Conservation (phyloP, 2,329 filamentous ascomycete species). For the Trichoderma citrinoviride region DNA sequence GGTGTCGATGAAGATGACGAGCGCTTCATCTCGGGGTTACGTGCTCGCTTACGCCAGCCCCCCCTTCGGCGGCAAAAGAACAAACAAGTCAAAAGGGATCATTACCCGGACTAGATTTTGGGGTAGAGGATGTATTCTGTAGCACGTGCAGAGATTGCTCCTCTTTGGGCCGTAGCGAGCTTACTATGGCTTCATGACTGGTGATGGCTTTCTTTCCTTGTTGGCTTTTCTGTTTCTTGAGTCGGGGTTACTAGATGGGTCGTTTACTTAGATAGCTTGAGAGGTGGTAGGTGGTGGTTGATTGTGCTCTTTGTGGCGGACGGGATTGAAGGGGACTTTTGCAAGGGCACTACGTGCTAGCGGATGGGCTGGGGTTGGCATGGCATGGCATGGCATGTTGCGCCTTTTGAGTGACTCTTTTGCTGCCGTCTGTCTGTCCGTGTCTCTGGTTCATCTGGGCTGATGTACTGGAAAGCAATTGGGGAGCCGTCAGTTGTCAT, state of each 20-base stretch:
- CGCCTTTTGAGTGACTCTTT: background rate
- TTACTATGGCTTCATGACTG: background rate
- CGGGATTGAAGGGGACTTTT: background rate
- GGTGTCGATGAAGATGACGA: background rate
- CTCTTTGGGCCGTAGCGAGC: conserved; percentile 8
- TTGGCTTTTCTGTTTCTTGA: background rate
- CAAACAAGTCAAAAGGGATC: background rate
- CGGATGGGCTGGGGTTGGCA: background rate
- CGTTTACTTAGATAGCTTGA: background rate
- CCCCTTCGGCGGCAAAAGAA: conserved; percentile 3
- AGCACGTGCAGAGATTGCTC: background rate
- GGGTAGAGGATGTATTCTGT: no score
- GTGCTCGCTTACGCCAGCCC: conserved; percentile 20
- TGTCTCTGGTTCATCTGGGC: background rate
- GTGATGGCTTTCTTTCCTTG: background rate
- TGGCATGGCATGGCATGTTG: background rate
- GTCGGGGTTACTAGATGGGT: no score
- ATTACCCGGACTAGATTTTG: background rate
- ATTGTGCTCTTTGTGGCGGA: background rate
- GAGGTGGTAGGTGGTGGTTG: background rate
- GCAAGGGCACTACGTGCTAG: background rate
- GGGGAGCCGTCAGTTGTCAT: background rate
- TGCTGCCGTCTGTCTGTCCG: background rate
- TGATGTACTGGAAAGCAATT: background rate
- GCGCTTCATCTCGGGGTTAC: conserved; percentile 1